These are phyloP conservation scores for Aspergillus sp. DNA, from an alignment of 2,329 filamentous ascomycete genomes.

Conservation along the genomic window DNA sequence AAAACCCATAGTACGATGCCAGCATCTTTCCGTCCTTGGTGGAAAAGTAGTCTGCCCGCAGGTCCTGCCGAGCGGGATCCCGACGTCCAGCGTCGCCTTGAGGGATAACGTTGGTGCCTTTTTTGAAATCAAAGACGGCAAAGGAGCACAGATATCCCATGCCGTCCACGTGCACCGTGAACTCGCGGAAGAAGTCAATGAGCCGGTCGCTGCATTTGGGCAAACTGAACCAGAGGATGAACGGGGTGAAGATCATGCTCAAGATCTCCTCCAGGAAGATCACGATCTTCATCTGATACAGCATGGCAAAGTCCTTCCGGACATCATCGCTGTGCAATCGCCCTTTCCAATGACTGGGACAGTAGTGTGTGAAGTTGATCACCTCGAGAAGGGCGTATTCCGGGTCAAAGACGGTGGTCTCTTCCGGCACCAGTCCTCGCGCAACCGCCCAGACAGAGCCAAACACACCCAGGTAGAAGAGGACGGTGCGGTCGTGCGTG, in stretches of 20 bases:
- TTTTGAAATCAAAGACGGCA: conserved; percentile 95
- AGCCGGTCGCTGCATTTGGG: conserved; percentile 88
- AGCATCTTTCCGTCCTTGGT: conserved; percentile 98
- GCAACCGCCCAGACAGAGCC: conserved; percentile 80
- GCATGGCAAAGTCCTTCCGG: conserved; percentile 80
- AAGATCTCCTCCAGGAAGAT: conserved; percentile 92
- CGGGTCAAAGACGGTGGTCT: conserved; percentile 86
- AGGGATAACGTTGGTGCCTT: conserved; percentile 61
- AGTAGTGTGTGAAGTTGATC: conserved; percentile 89
- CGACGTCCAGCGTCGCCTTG: conserved; percentile 36
- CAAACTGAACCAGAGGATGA: conserved; percentile 82
- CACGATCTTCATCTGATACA: conserved; percentile 89
- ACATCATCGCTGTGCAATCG: conserved; percentile 93
- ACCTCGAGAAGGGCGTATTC: conserved; percentile 86
- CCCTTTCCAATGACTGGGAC: conserved; percentile 83
- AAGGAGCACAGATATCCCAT: conserved; percentile 96
- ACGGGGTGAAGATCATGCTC: conserved; percentile 87
- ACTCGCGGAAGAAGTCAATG: conserved; percentile 96
- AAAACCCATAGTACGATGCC: conserved; percentile 92
- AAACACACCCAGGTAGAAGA: conserved; percentile 87
- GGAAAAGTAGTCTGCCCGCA: conserved; percentile 88
- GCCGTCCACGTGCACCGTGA: conserved; percentile 94
- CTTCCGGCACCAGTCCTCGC: conserved; percentile 80
- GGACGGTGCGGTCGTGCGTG: conserved; percentile 78
- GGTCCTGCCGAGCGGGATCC: conserved; percentile 51